Conservation (phyloP, 2,329 filamentous ascomycete genomes). For the Paracamarosporium sp. region DNA sequence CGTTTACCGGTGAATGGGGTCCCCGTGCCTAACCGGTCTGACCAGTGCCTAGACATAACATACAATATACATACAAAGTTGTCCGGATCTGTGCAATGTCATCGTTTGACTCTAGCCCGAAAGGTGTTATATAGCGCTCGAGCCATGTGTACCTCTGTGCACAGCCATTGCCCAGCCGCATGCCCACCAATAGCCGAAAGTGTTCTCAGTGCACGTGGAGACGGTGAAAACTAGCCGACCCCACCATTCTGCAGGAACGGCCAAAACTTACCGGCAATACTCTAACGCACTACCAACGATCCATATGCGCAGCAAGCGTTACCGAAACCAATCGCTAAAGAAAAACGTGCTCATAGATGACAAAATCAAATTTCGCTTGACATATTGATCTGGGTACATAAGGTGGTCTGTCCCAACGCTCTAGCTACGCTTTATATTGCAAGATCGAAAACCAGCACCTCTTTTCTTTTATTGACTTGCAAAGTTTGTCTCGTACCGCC, state of each 20-base stretch:
- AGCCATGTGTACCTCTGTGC: background rate
- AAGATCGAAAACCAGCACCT: background rate
- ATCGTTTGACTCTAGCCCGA: background rate
- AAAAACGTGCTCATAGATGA: too few species aligned
- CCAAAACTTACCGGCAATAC: background rate
- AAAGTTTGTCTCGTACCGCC: constrained; percentile 28
- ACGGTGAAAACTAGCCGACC: constrained; percentile 29
- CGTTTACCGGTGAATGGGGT: background rate
- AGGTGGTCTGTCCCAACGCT: background rate
- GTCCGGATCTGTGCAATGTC: background rate
- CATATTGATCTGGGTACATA: too few species aligned
- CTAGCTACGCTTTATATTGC: background rate
- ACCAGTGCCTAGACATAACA: background rate
- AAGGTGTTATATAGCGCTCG: background rate
- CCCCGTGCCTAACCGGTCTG: background rate
- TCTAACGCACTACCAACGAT: too few species aligned
- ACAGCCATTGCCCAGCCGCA: background rate
- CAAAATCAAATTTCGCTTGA: too few species aligned
- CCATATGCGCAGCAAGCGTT: too few species aligned
- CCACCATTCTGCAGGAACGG: constrained; percentile 9
- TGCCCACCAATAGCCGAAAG: background rate
- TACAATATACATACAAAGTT: background rate
- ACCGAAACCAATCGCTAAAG: too few species aligned
- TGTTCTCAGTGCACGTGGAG: background rate
- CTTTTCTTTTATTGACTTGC: background rate